Percentiles rank a stretch among this genome's conserved stretches.
Evolutionary conservation across 495 filamentous ascomycete genomes (phyloP).

Genomic region (Pyrenula aspistea): DNA sequence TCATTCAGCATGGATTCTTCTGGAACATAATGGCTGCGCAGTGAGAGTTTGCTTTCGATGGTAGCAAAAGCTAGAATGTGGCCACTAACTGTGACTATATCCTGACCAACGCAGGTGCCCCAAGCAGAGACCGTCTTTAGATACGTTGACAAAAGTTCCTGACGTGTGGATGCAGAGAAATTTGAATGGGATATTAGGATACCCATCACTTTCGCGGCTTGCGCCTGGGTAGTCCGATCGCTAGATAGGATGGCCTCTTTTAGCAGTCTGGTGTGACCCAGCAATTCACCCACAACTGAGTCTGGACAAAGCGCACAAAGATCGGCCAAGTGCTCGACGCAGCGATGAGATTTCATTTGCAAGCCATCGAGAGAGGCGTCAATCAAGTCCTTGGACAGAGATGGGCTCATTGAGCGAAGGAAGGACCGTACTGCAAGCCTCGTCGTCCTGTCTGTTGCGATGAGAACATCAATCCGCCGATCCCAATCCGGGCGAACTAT

Average conservation of each 20-base stretch:
- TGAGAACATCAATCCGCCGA: constrained; percentile 54
- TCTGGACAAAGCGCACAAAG: constrained; percentile 52
- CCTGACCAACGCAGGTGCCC: constrained; percentile 47
- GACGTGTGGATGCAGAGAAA: constrained; percentile 21
- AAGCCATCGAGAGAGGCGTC: constrained; percentile 46
- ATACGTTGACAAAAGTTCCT: constrained; percentile 27
- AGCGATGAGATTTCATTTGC: constrained; percentile 37
- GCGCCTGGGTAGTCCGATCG: constrained; percentile 46
- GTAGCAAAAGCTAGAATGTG: constrained; percentile 44
- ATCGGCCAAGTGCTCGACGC: constrained; percentile 50
- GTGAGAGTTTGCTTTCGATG: constrained; percentile 45
- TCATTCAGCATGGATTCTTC: constrained; percentile 20
- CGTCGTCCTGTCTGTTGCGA: constrained; percentile 50
- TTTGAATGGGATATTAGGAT: constrained; percentile 59
- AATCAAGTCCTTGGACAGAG: constrained; percentile 30
- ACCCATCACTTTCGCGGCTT: constrained; percentile 61
- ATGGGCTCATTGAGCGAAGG: constrained; percentile 21
- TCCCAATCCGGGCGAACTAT: constrained; percentile 78
- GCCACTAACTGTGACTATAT: constrained; percentile 48
- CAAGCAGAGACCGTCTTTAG: constrained; percentile 30
- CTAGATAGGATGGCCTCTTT: constrained; percentile 53
- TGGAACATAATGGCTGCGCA: constrained; percentile 24
- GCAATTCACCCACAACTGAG: constrained; percentile 34
- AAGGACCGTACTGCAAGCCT: constrained; percentile 45
- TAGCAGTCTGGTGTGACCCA: constrained; percentile 34